phyloP scores from a whole-genome alignment of 1,139 yeast genomes.

The Protomyces lactucae-debilis region DNA sequence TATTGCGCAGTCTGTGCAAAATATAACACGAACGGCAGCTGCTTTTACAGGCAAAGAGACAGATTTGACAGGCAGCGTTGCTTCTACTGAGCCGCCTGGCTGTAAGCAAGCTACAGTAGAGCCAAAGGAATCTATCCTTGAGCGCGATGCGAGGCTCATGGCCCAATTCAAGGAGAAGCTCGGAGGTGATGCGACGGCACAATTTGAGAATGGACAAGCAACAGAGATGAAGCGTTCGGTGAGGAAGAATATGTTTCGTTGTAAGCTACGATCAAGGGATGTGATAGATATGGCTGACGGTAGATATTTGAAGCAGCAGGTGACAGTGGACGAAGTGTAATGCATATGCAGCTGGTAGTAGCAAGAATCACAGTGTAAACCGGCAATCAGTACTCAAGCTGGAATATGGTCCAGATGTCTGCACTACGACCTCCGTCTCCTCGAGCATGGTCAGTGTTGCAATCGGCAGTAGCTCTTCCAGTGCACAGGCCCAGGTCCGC shows the following conservation, averaged over 20 bases:
- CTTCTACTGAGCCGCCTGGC: too few relatives aligned
- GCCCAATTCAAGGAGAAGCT: constrained; percentile 18
- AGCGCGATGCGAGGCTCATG: constrained; percentile 18
- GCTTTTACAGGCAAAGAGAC: too few relatives aligned
- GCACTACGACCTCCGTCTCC: too few relatives aligned
- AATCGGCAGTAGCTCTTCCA: too few relatives aligned
- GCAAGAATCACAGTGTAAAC: too few relatives aligned
- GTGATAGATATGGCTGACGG: not conserved
- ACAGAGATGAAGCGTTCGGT: constrained; percentile 22
- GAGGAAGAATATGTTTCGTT: constrained; percentile 20
- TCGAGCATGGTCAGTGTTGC: too few relatives aligned
- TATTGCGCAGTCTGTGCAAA: too few relatives aligned
- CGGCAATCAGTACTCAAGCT: too few relatives aligned
- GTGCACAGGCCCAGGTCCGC: too few relatives aligned
- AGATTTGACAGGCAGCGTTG: too few relatives aligned
- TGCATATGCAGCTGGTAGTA: not conserved
- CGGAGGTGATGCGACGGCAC: constrained; percentile 22
- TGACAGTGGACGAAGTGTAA: not conserved
- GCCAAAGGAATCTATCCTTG: constrained; percentile 4
- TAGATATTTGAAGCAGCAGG: not conserved
- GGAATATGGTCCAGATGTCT: too few relatives aligned
- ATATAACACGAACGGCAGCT: too few relatives aligned
- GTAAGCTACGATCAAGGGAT: not conserved
- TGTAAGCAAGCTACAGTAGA: not conserved
- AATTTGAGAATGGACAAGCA: constrained; percentile 19